These are phyloP conservation scores for Rehmannia glutinosa DNA, from an alignment of 257 asterid species.

Conservation along the genomic window DNA sequence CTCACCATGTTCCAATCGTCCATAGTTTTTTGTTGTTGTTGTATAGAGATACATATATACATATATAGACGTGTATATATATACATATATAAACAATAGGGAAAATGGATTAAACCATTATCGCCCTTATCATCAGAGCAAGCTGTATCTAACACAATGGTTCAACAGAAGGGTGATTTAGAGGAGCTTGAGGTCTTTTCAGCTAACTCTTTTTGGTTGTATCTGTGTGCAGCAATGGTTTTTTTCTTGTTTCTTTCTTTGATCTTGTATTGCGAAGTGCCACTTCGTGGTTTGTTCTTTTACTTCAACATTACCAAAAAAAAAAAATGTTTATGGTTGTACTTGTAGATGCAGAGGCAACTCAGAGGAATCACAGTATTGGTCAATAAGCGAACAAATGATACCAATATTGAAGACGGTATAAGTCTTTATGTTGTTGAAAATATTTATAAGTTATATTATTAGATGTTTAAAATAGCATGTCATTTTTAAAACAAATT, in stretches of 20 bases:
- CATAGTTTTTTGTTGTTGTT: too few species aligned
- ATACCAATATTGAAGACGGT: too few species aligned
- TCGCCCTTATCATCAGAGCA: constrained; percentile 21
- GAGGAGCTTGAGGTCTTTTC: constrained; percentile 79
- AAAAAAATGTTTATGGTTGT: neutral
- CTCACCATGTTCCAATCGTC: too few species aligned
- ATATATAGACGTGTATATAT: neutral
- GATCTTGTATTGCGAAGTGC: constrained; percentile 7
- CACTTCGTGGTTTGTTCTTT: neutral
- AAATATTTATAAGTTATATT: too few species aligned
- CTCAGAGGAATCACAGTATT: too few species aligned
- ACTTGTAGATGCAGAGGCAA: constrained; percentile 3
- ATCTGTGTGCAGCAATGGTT: neutral
- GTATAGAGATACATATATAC: too few species aligned
- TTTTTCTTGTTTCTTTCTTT: neutral
- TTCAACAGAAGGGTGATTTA: constrained; percentile 39
- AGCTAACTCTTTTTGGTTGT: constrained; percentile 21
- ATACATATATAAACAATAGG: too few species aligned
- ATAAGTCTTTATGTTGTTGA: too few species aligned
- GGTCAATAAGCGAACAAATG: too few species aligned
- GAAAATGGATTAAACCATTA: constrained; percentile 13
- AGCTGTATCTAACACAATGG: constrained; percentile 20
- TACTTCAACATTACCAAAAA: neutral
- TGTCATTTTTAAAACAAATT: too few species aligned
- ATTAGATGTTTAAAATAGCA: too few species aligned